phyloP scores from a whole-genome alignment of 176 grass and related monocot species.

The Zoysia pacifica region DNA sequence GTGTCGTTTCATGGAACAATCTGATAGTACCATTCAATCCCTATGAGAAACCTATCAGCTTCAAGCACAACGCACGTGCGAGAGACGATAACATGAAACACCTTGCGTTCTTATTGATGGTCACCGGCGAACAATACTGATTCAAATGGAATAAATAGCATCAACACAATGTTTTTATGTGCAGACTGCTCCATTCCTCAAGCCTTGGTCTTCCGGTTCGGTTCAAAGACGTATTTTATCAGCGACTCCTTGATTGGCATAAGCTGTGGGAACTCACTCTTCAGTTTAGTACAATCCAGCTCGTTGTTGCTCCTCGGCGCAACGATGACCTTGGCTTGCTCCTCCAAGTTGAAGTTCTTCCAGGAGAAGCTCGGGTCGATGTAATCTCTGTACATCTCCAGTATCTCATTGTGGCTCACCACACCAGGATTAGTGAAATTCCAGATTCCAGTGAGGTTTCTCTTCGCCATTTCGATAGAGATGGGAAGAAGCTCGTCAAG shows the following conservation, averaged over 20 bases:
- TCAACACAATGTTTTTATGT: conserved; percentile 20
- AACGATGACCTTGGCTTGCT: conserved; percentile 86
- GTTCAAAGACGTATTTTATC: conserved; percentile 70
- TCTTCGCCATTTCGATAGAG: conserved; percentile 85
- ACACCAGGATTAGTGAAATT: conserved; percentile 92
- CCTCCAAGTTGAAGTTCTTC: conserved; percentile 85
- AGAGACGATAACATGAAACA: background rate
- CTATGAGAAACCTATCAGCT: conserved; percentile 39
- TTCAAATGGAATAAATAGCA: conserved; percentile 47
- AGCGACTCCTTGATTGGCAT: conserved; percentile 73
- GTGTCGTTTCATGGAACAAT: conserved; percentile 28
- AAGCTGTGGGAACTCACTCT: conserved; percentile 71
- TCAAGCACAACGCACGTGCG: conserved; percentile 40
- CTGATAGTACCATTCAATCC: conserved; percentile 10
- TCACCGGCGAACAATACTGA: conserved; percentile 28
- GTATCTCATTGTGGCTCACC: conserved; percentile 85
- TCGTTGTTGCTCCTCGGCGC: conserved; percentile 92
- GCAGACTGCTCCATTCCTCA: conserved; percentile 40
- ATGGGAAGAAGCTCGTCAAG: conserved; percentile 85
- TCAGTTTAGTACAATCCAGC: conserved; percentile 65
- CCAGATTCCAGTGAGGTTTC: conserved; percentile 88
- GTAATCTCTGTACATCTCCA: conserved; percentile 86
- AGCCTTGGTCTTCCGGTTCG: conserved; percentile 66
- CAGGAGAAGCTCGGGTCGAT: conserved; percentile 69
- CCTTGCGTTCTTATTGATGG: conserved; percentile 37